phyloP scores from a whole-genome alignment of 106 monocot genomes.

The Dendrobium officinale region DNA sequence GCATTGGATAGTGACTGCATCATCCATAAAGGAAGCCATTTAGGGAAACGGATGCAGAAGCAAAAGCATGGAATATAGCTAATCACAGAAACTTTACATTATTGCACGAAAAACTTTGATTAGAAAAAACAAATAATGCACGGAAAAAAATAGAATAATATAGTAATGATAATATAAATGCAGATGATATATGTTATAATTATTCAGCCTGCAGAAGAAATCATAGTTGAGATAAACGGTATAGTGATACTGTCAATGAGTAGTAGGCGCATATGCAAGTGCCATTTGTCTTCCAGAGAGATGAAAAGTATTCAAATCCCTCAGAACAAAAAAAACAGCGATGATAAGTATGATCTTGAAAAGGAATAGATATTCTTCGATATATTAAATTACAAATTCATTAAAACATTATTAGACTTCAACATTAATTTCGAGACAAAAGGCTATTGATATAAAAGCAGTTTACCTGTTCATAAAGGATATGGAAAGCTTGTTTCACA shows the following conservation, averaged over 20 bases:
- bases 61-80: neutral
- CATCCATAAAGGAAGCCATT: neutral
- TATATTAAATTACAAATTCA: neutral
- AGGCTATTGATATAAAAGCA: neutral
- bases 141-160: neutral
- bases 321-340: neutral
- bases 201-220: neutral
- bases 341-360: neutral
- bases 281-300: neutral
- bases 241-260: neutral
- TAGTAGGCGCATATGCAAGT: neutral
- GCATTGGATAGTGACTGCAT: neutral
- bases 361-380: neutral
- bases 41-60: neutral
- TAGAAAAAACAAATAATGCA: neutral
- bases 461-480: slow-evolving; percentile 15
- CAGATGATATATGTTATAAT: neutral
- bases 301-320: neutral
- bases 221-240: neutral
- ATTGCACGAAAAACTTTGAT: neutral
- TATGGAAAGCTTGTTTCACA: slow-evolving; percentile 32
- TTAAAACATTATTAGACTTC: neutral
- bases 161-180: neutral
- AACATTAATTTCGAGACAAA: neutral
- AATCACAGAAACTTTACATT: neutral